These are phyloP conservation scores for Gyromitra esculenta DNA, from an alignment of 2,329 filamentous ascomycete species.

Conservation along the genomic window DNA sequence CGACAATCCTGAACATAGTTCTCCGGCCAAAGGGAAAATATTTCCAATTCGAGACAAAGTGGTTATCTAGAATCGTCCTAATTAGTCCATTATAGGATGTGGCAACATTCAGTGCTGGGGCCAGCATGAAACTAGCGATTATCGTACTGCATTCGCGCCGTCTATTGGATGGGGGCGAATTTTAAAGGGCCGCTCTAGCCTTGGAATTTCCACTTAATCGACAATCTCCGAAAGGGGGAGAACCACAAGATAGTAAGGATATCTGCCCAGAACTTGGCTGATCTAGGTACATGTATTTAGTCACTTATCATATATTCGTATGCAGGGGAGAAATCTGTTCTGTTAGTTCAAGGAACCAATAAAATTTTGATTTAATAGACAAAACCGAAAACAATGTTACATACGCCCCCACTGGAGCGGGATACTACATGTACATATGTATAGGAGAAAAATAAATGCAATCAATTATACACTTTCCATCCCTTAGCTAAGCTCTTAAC, in stretches of 20 bases:
- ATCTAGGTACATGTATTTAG: not conserved
- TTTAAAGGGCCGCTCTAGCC: not conserved
- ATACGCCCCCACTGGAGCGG: not conserved
- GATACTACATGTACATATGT: too few relatives aligned
- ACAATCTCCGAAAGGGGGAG: not conserved
- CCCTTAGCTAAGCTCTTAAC: too few relatives aligned
- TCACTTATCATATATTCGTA: not conserved
- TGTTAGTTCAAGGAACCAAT: not conserved
- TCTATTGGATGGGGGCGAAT: constrained; percentile 4
- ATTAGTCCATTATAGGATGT: not conserved
- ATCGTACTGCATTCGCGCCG: not conserved
- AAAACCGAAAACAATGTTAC: not conserved
- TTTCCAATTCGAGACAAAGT: not conserved
- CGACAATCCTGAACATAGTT: not conserved
- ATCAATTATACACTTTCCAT: too few relatives aligned
- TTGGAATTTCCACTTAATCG: not conserved
- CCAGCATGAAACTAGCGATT: not conserved
- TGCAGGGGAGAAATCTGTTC: not conserved
- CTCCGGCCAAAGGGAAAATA: not conserved
- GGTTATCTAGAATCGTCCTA: not conserved
- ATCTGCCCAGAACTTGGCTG: not conserved
- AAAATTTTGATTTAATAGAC: not conserved
- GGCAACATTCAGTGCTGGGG: not conserved
- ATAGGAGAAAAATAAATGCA: too few relatives aligned
- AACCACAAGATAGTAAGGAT: not conserved